Percentiles rank a stretch among this genome's conserved stretches.
These are phyloP conservation scores for Calophaca sinica DNA, from an alignment of 306 rosid species.

Conservation along the genomic window DNA sequence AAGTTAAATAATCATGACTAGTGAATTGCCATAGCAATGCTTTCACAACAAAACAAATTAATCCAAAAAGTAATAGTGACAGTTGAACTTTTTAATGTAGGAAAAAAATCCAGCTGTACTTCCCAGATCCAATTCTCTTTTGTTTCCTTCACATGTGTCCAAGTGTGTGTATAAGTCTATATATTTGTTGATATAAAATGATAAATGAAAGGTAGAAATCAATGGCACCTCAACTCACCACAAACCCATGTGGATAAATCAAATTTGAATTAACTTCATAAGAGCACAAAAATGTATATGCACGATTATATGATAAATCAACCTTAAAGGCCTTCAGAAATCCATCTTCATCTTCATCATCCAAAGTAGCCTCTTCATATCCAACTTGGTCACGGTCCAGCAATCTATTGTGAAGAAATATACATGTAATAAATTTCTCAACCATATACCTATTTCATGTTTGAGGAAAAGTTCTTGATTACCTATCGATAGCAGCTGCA, in stretches of 20 bases:
- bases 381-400: conserved; percentile 94
- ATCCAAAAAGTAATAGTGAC: neutral
- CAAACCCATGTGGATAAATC: conserved; percentile 24
- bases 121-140: conserved; percentile 15
- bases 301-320: conserved; percentile 37
- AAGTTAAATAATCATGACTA: conserved; percentile 20
- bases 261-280: conserved; percentile 35
- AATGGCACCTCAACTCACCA: conserved; percentile 26
- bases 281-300: conserved; percentile 37
- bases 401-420: conserved; percentile 63
- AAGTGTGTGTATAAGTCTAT: neutral
- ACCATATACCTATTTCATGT: conserved; percentile 37
- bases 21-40: conserved; percentile 1
- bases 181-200: conserved; percentile 5
- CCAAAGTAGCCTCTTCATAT: conserved; percentile 81
- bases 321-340: conserved; percentile 98
- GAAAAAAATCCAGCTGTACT: conserved; percentile 28
- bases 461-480: conserved; percentile 27
- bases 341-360: conserved; percentile 95
- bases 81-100: conserved; percentile 11
- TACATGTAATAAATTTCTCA: conserved; percentile 37
- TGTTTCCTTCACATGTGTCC: conserved; percentile 12
- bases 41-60: conserved; percentile 29
- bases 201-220: conserved; percentile 26
- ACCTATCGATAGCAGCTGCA: conserved; percentile 96